Evolutionary conservation across 108 stramenopile species (phyloP), one percentile per base, ranked within the genome.

Genomic region (Fragilaria crotonensis): DNA sequence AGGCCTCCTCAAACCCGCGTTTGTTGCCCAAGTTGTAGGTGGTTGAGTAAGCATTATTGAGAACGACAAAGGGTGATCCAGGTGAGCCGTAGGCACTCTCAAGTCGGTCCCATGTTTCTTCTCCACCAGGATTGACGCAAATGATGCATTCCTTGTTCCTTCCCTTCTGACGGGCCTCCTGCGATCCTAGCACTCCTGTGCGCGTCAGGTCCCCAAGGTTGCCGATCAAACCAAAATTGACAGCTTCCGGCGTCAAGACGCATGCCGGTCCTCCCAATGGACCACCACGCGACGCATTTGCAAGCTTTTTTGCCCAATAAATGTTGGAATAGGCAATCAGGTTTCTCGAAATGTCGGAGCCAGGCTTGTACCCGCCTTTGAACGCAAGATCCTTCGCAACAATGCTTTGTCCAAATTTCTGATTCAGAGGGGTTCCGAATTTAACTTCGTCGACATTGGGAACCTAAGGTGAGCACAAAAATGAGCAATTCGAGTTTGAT

Each of bases 221-320:
- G 59, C 68, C 46, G 31, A 90, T 78, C 17, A 75, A 48, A 2
- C 59, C 56, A 55, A 84, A 83, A 27, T 71, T 67, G 45, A 95
- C 80, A 27, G 77, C 80, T 52, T 95, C 94, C 0, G 89, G 76
- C 5, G 81, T 80, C 18, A 89, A 51, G 33, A 85, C 87, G 56
- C 81, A 72, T 2, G 81, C 81, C 3, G 77, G 71, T 28, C 79
- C 79, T 0, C 87, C 85, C 30, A 77, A 80, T 17, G 83, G 14
- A 18, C 64, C 56, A 21, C 78, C 73, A 29, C 58, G 57, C 47
- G 68, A 68, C 5, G 81, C 73, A 27, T 63, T 48, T 4, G 87
- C 81, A 52, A 85, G 59, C 54, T 78, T 70, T 68, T 95, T 95
- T 5, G 90, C 89, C 89, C 89, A 95, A 60, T 87, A 95, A 18